Conservation (phyloP, 129 eudicot genomes). For the Cynara cardunculus region DNA sequence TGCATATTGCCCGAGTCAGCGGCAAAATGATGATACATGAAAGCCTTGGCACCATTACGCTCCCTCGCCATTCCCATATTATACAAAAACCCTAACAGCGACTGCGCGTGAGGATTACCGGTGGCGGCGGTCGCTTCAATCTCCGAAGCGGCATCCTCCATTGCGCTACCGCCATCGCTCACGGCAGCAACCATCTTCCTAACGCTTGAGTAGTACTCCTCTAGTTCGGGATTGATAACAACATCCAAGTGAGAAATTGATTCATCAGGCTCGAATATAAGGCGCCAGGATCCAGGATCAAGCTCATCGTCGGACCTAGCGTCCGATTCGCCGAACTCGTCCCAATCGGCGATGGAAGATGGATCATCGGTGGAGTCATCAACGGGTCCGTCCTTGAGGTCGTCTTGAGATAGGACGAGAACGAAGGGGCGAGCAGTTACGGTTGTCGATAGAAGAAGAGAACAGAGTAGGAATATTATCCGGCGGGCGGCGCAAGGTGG, state of each 20-base stretch:
- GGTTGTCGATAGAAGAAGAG: slow-evolving; percentile 29
- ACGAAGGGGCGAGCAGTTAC: slow-evolving; percentile 66
- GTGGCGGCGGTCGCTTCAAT: slow-evolving; percentile 50
- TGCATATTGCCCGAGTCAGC: slow-evolving; percentile 73
- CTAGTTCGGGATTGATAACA: background rate
- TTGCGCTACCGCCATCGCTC: slow-evolving; percentile 51
- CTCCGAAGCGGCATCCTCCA: slow-evolving; percentile 62
- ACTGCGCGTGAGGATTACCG: slow-evolving; percentile 74
- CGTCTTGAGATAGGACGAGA: slow-evolving; percentile 82
- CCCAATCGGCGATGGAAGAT: slow-evolving; percentile 49
- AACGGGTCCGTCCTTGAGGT: slow-evolving; percentile 54
- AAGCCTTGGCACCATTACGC: slow-evolving; percentile 55
- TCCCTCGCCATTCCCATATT: slow-evolving; percentile 64
- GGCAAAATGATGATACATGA: slow-evolving; percentile 75
- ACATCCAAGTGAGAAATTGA: background rate
- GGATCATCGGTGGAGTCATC: slow-evolving; percentile 35
- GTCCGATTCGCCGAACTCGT: slow-evolving; percentile 67
- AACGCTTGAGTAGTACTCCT: slow-evolving; percentile 41
- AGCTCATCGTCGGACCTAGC: slow-evolving; percentile 62
- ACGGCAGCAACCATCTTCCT: slow-evolving; percentile 52
- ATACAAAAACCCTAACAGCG: slow-evolving; percentile 72
- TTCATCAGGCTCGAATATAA: slow-evolving; percentile 56
- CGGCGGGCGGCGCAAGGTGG: slow-evolving; percentile 23
- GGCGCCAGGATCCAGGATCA: slow-evolving; percentile 93
- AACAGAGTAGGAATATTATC: slow-evolving; percentile 19